Conservation (phyloP, 148 eudicot genomes). For the Rhododendron griersonianum region DNA sequence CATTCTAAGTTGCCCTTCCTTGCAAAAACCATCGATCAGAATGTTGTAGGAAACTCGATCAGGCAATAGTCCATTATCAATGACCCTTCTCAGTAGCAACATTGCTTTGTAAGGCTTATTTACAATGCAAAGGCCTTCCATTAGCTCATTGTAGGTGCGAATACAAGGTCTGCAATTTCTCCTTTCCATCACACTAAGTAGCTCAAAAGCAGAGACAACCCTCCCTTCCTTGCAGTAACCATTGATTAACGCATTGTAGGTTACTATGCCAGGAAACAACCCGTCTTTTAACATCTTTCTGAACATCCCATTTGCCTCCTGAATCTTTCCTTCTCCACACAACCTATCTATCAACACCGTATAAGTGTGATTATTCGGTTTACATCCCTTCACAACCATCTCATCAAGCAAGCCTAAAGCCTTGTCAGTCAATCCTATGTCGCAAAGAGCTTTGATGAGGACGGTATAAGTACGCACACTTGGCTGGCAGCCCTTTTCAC, state of each 20-base stretch:
- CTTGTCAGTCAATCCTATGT: conserved; percentile 4
- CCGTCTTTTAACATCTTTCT: conserved; percentile 15
- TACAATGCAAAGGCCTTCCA: conserved; percentile 12
- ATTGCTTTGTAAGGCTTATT: conserved; percentile 13
- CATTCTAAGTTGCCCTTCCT: conserved; percentile 14
- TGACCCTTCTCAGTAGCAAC: conserved; percentile 11
- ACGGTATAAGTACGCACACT: conserved; percentile 14
- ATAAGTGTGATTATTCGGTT: conserved; percentile 10
- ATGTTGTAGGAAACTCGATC: conserved; percentile 15
- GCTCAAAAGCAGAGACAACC: conserved; percentile 16
- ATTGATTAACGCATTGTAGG: conserved; percentile 19
- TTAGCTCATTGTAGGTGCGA: conserved; percentile 20
- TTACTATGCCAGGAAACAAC: conserved; percentile 13
- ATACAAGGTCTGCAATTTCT: conserved; percentile 14
- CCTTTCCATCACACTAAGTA: conserved; percentile 17
- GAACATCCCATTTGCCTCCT: conserved; percentile 22
- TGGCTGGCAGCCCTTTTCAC: conserved; percentile 20
- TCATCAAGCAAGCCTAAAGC: conserved; percentile 17
- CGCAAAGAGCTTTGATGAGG: conserved; percentile 18
- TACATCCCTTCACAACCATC: conserved; percentile 16
- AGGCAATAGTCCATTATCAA: conserved; percentile 14
- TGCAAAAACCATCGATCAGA: conserved; percentile 16
- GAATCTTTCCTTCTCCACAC: conserved; percentile 17
- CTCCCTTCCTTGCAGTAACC: conserved; percentile 21
- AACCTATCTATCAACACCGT: conserved; percentile 11